Evolutionary conservation across 306 rosid genomes (phyloP).

Genomic region (Citrullus colocynthis): DNA sequence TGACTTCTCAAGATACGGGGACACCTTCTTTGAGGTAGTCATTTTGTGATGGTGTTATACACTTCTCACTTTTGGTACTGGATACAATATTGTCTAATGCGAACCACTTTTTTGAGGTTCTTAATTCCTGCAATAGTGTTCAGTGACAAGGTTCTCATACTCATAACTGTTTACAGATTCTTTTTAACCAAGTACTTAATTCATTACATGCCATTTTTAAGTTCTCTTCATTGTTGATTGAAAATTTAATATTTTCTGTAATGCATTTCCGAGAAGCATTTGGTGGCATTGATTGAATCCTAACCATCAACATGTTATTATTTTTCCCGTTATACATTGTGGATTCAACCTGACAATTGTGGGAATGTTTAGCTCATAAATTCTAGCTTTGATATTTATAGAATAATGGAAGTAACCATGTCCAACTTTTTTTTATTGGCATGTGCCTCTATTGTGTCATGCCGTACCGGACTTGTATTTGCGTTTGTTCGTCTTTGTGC

Average conservation of each 20-base stretch:
- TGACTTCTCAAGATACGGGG: slow-evolving; percentile 97
- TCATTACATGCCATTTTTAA: background rate
- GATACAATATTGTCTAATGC: background rate
- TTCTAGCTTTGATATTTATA: background rate
- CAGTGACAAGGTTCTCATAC: background rate
- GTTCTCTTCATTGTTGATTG: background rate
- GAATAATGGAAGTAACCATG: background rate
- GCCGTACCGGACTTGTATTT: too few relatives aligned
- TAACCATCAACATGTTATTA: background rate
- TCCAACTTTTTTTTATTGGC: too few relatives aligned
- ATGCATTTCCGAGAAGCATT: background rate
- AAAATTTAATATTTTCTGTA: background rate
- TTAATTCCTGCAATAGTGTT: background rate
- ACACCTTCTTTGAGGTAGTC: slow-evolving; percentile 89
- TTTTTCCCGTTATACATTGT: background rate
- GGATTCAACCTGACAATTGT: background rate
- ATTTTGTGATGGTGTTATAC: background rate
- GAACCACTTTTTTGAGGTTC: background rate
- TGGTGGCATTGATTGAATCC: background rate
- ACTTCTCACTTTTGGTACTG: background rate
- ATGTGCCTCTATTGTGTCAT: too few relatives aligned
- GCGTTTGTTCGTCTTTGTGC: background rate
- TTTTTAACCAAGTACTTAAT: background rate
- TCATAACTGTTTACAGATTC: background rate
- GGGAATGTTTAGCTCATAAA: background rate